Percentiles rank a stretch among this genome's conserved stretches.
Evolutionary conservation across 192 early-diverging fungal species (phyloP).

Genomic region (Coemansia sp.): DNA sequence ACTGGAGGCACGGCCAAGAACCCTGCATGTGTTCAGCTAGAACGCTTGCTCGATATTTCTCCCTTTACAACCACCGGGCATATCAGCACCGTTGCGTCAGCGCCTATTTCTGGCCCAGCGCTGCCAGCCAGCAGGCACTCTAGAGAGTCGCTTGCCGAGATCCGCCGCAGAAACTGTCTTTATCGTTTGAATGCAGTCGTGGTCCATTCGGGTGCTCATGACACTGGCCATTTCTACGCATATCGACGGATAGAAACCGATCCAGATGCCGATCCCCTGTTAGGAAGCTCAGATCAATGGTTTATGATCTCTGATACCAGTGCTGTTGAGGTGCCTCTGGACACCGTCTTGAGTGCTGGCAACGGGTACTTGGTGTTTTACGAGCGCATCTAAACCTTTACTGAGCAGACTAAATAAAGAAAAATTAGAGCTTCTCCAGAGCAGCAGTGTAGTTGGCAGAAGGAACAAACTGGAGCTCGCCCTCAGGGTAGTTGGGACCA

Average conservation of each 20-base stretch:
- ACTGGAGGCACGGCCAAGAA: conserved; percentile 75
- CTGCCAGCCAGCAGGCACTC: not conserved
- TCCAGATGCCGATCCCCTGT: too few species aligned
- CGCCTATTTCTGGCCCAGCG: conserved; percentile 40
- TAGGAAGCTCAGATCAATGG: conserved; percentile 40
- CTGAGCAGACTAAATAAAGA: not conserved
- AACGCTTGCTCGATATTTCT: conserved; percentile 70
- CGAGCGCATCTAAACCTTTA: conserved; percentile 27
- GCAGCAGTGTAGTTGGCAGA: conserved; percentile 29
- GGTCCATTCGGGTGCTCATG: conserved; percentile 80
- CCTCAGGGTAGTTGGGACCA: conserved; percentile 70
- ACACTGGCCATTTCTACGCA: conserved; percentile 88
- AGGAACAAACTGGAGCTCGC: conserved; percentile 44
- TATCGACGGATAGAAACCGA: conserved; percentile 61
- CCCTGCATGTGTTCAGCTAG: conserved; percentile 66
- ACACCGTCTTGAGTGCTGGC: conserved; percentile 43
- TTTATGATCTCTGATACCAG: conserved; percentile 64
- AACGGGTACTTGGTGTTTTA: conserved; percentile 56
- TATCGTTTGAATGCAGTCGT: conserved; percentile 80
- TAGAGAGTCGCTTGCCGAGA: conserved; percentile 14
- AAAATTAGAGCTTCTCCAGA: conserved; percentile 33
- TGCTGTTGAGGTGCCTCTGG: conserved; percentile 42
- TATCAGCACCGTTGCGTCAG: conserved; percentile 57
- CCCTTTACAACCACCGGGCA: conserved; percentile 71
- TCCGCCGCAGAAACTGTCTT: conserved; percentile 34